Evolutionary conservation across 2,329 filamentous ascomycete species (phyloP), one percentile per base, ranked within the genome.

Genomic region (Colletotrichum gigasporum): DNA sequence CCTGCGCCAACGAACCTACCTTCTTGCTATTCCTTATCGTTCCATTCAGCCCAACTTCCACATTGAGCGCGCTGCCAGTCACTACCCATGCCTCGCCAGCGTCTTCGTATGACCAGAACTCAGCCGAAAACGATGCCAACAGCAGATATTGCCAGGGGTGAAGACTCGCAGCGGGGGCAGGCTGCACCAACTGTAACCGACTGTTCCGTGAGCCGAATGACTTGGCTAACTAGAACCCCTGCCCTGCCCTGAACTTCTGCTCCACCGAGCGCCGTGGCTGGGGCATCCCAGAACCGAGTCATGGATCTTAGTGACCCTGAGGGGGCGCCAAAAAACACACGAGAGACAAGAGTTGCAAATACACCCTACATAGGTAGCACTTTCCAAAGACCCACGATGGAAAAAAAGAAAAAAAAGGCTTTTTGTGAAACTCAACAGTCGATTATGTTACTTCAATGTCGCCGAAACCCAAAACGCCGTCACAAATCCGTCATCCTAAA

Each of bases 381-480:
- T n/a, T n/a, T n/a, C 34, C 5, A 37, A 16, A 34, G 30, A 28
- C 18, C 45, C 24, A 41, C 9, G 8, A n/a, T 39, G 22, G 12
- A 34, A 9, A 9, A 34, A 2, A 20, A 3, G 7, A 7, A 20
- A n/a, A 12, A 18, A 16, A 9, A 22, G 11, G 11, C 37, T 3
- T 5, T n/a, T 30, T n/a, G n/a, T n/a, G n/a, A n/a, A n/a, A n/a
- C n/a, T n/a, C n/a, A n/a, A n/a, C n/a, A n/a, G 11, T 44, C 18
- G 24, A 44, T 24, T 44, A 14, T 14, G 48, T 22, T 51, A 37
- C 14, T 45, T 16, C 7, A 35, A 7, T 26, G 18, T 52, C 52
- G 48, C 47, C 56, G n/a, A 30, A 47, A 30, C 12, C 48, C 12
- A 34, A 22, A 60, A 64, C 32, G 34, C 39, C 48, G 12, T n/a